phyloP scores from a whole-genome alignment of 2,329 filamentous ascomycete species.

The Colletotrichum sp. region DNA sequence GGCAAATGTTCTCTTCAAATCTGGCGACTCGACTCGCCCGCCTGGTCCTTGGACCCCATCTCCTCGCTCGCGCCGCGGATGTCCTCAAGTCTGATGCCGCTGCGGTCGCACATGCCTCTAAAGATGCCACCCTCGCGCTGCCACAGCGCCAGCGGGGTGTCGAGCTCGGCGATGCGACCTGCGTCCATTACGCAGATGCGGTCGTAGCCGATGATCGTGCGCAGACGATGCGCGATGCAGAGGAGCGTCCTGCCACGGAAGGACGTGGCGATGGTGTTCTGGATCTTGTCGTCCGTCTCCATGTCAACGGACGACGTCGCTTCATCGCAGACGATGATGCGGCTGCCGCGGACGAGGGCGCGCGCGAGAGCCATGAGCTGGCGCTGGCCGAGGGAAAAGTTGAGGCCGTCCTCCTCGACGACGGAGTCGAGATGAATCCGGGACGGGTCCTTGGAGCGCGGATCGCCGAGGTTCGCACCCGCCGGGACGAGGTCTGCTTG shows the following conservation, averaged over 20 bases:
- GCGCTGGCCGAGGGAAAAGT: constrained; percentile 93
- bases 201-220: constrained; percentile 93
- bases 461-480: constrained; percentile 29
- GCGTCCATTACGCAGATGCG: constrained; percentile 96
- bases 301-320: constrained; percentile 93
- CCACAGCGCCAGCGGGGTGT: constrained; percentile 76
- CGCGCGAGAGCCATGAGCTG: constrained; percentile 95
- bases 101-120: constrained; percentile 86
- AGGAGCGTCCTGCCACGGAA: constrained; percentile 88
- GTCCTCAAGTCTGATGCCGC: constrained; percentile 71
- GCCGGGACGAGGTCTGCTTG: constrained; percentile 74
- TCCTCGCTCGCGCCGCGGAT: constrained; percentile 50
- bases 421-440: constrained; percentile 82
- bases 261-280: constrained; percentile 81
- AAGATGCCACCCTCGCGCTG: constrained; percentile 76
- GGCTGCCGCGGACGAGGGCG: constrained; percentile 83
- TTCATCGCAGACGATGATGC: constrained; percentile 97
- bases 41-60: constrained; percentile 24
- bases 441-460: constrained; percentile 37
- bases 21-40: constrained; percentile 9
- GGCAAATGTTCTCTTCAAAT: constrained; percentile 13
- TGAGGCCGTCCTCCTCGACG: constrained; percentile 94
- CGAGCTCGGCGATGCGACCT: constrained; percentile 86
- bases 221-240: constrained; percentile 90
- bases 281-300: constrained; percentile 96